Conservation (phyloP, 352 stramenopile genomes). For the Phytopythium sindhum region DNA sequence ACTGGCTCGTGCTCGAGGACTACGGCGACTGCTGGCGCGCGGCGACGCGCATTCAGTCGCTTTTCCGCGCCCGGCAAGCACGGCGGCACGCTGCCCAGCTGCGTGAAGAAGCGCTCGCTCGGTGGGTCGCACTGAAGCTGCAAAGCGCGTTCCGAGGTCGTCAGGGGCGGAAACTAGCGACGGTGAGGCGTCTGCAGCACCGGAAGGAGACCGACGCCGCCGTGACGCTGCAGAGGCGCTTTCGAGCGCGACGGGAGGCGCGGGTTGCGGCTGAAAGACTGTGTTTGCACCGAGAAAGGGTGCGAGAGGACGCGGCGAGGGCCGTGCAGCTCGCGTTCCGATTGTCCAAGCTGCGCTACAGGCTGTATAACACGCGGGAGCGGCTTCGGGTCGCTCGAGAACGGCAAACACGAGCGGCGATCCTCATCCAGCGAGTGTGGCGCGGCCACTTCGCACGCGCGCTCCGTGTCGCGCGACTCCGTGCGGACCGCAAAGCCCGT, state of each 20-base stretch:
- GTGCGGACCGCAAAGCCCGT: slow-evolving; percentile 22
- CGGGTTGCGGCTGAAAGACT: slow-evolving; percentile 4
- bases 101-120: slow-evolving; percentile 43
- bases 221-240: slow-evolving; percentile 47
- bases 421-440: slow-evolving; percentile 77
- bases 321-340: slow-evolving; percentile 48
- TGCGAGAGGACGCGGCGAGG: slow-evolving; percentile 15
- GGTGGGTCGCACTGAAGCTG: slow-evolving; percentile 53
- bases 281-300: not conserved
- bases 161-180: slow-evolving; percentile 42
- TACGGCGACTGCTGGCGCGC: slow-evolving; percentile 78
- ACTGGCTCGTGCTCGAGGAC: slow-evolving; percentile 84
- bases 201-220: slow-evolving; percentile 61
- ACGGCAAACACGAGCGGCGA: slow-evolving; percentile 22
- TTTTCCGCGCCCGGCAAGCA: slow-evolving; percentile 59
- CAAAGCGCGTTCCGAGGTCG: slow-evolving; percentile 67
- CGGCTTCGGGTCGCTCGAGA: slow-evolving; percentile 8
- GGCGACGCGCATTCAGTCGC: slow-evolving; percentile 59
- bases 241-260: slow-evolving; percentile 27
- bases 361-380: slow-evolving; percentile 19
- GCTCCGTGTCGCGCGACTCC: slow-evolving; percentile 18
- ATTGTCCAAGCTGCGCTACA: slow-evolving; percentile 32
- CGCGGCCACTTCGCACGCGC: slow-evolving; percentile 42
- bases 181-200: slow-evolving; percentile 40
- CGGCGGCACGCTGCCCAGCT: slow-evolving; percentile 31